Evolutionary conservation across 306 rosid genomes (phyloP), one percentile per base, ranked within the genome.

Genomic region (Cicer bijugum): DNA sequence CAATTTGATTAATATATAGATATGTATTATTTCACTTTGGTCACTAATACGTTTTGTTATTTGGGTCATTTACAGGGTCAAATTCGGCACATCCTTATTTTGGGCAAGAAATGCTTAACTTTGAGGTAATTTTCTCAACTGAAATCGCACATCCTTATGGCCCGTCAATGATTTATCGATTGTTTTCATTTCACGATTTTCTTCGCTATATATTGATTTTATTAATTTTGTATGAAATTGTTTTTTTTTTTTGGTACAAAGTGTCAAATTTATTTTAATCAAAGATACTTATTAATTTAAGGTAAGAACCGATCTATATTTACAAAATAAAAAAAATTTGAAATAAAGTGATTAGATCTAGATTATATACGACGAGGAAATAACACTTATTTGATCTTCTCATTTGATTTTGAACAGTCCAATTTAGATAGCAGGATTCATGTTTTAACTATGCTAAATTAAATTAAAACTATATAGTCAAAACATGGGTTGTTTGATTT

Each of bases 101-200:
- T 57, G 33, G 35, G 28, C 28, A 46, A 66, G 64, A 79, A 46
- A 38, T 57, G 55, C 9, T 28, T 12, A 23, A 8, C 45, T 45
- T 45, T 12, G 59, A 74, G 76, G 83, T 80, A 59, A 57, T 77
- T 59, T 58, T 23, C 69, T 67, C 44, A 35, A 35, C 47, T 20
- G 39, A 73, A 1, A 63, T 17, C 0, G 6, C 17, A 48, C 55
- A 11, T 4, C n/a, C 28, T 23, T 23, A 23, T 23, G 23, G 23
- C 2, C 1, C 23, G 23, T n/a, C 7, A 37, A n/a, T 38, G 28
- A n/a, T 61, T n/a, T 37, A 7, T 38, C 10, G 23, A 38, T 61
- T 38, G 47, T n/a, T 61, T 10, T 14, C 19, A 61, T 39, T 8
- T 61, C 45, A 37, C 6, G 7, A 12, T 14, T 61, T 61, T 61